phyloP scores from a whole-genome alignment of 495 filamentous ascomycete genomes.

The Hypoxylon fuscum region DNA sequence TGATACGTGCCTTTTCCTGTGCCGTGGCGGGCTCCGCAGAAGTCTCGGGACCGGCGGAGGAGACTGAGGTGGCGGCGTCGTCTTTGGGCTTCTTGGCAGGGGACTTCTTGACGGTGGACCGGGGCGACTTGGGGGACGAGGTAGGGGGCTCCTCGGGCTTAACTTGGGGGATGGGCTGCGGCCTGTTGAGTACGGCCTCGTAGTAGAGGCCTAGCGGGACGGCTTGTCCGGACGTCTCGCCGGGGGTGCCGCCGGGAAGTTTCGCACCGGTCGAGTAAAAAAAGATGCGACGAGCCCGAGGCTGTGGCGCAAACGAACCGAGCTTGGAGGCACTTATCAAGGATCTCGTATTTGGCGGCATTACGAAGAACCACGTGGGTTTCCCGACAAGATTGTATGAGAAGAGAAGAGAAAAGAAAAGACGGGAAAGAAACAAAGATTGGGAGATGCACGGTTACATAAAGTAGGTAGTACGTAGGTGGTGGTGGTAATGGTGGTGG shows the following conservation, averaged over 20 bases:
- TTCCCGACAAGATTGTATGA: not conserved
- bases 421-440: too few relatives aligned
- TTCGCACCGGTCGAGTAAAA: conserved; percentile 32
- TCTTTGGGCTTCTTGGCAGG: conserved; percentile 40
- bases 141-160: conserved; percentile 51
- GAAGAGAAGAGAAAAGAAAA: not conserved
- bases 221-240: conserved; percentile 34
- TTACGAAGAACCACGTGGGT: conserved; percentile 5
- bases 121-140: conserved; percentile 48
- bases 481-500: too few relatives aligned
- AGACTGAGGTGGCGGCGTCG: conserved; percentile 21
- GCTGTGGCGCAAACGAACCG: conserved; percentile 30
- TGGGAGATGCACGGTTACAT: conserved; percentile 3
- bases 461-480: too few relatives aligned
- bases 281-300: conserved; percentile 32
- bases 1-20: conserved; percentile 68
- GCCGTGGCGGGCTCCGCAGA: conserved; percentile 49
- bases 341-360: conserved; percentile 38
- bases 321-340: conserved; percentile 41
- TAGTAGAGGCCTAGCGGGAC: conserved; percentile 47
- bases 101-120: conserved; percentile 32
- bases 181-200: conserved; percentile 56
- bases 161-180: conserved; percentile 45
- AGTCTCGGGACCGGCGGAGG: conserved; percentile 40
- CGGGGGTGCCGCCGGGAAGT: conserved; percentile 39